These are phyloP conservation scores for Dactylellina cionopaga DNA, from an alignment of 2,329 filamentous ascomycete genomes.

Conservation along the genomic window DNA sequence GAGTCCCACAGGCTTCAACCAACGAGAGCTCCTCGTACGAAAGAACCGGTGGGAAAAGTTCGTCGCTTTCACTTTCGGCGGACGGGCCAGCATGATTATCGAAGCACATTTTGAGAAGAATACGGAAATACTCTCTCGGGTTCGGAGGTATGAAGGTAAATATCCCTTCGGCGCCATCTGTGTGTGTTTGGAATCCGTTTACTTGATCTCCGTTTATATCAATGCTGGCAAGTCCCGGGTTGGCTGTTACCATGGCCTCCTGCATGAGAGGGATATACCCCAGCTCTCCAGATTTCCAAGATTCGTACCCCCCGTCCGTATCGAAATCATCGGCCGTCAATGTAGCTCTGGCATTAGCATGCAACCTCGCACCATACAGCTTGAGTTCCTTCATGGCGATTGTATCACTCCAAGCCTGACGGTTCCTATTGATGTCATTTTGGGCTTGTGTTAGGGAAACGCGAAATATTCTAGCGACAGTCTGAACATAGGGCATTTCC, in stretches of 20 bases:
- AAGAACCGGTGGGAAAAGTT: conserved; percentile 62
- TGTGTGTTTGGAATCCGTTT: conserved; percentile 59
- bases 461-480: conserved; percentile 86
- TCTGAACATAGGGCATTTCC: conserved; percentile 93
- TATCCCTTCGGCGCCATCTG: conserved; percentile 67
- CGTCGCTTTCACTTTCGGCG: conserved; percentile 59
- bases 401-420: conserved; percentile 86
- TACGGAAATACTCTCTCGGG: conserved; percentile 76
- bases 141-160: conserved; percentile 93
- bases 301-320: conserved; percentile 83
- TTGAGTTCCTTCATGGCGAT: conserved; percentile 91
- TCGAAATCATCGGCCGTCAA: conserved; percentile 88
- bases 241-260: conserved; percentile 75
- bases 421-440: conserved; percentile 84
- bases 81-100: conserved; percentile 61
- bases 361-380: conserved; percentile 76
- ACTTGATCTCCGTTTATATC: conserved; percentile 67
- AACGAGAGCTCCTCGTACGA: conserved; percentile 84
- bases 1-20: conserved; percentile 81
- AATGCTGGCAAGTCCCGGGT: conserved; percentile 66
- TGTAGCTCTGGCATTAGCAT: conserved; percentile 71
- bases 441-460: conserved; percentile 82
- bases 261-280: conserved; percentile 93
- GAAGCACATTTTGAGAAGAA: conserved; percentile 55
- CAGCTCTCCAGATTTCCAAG: conserved; percentile 90